Percentiles rank a stretch among this genome's conserved stretches.
Evolutionary conservation across 352 stramenopile genomes (phyloP).

Genomic region (Phytophthora vignae): DNA sequence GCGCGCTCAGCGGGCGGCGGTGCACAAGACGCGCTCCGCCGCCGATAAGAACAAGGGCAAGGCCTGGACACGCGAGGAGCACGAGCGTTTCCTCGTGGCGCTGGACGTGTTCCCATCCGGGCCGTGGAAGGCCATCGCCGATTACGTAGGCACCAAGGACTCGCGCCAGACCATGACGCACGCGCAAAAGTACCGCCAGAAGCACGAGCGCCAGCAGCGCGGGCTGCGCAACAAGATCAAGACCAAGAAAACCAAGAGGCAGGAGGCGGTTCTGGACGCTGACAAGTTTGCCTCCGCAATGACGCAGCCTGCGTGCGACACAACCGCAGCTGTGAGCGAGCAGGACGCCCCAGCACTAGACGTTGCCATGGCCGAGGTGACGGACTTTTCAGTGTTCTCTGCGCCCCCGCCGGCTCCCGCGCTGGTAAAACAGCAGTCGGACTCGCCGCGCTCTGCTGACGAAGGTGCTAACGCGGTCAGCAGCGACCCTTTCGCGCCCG

Average conservation of each 20-base stretch:
- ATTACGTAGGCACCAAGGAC: slow-evolving; percentile 70
- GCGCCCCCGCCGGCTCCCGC: slow-evolving; percentile 14
- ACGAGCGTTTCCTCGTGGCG: slow-evolving; percentile 65
- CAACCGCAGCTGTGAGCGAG: background rate
- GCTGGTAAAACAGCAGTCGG: slow-evolving; percentile 33
- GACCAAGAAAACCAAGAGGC: slow-evolving; percentile 30
- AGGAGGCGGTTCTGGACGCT: background rate
- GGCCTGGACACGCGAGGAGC: slow-evolving; percentile 61
- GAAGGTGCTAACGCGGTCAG: slow-evolving; percentile 14
- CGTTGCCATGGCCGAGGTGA: slow-evolving; percentile 12
- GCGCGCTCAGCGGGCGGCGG: background rate
- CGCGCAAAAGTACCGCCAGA: slow-evolving; percentile 83
- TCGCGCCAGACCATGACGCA: slow-evolving; percentile 94
- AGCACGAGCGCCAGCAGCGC: slow-evolving; percentile 65
- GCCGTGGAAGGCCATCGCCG: slow-evolving; percentile 69
- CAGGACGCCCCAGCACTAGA: slow-evolving; percentile 1
- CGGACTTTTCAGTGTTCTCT: slow-evolving; percentile 18
- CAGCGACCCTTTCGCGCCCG: slow-evolving; percentile 36
- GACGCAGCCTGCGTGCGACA: slow-evolving; percentile 2
- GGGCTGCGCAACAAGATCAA: slow-evolving; percentile 56
- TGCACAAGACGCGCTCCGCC: slow-evolving; percentile 28
- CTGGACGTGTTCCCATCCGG: slow-evolving; percentile 65
- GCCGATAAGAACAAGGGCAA: slow-evolving; percentile 65
- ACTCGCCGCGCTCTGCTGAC: slow-evolving; percentile 49
- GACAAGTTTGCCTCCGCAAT: background rate